phyloP scores from a whole-genome alignment of 2,329 filamentous ascomycete genomes.

The Exserohilum rostratum region DNA sequence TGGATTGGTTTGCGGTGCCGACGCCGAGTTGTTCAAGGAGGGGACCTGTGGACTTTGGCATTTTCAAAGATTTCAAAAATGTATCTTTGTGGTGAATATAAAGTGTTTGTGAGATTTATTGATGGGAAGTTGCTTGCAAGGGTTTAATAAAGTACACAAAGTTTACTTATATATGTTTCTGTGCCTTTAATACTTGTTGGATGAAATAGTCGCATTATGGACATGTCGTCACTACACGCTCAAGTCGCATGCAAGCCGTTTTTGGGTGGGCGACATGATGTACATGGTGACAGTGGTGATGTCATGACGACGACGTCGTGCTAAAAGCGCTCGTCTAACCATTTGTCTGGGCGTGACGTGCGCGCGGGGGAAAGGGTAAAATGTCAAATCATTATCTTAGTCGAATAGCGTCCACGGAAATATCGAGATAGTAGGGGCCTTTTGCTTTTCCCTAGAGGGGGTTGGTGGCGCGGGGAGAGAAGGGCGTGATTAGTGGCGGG shows the following conservation, averaged over 20 bases:
- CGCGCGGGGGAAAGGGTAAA: no score
- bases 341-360: no score
- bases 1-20: slow-evolving; percentile 15
- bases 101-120: not conserved
- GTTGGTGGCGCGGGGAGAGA: no score
- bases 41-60: slow-evolving; percentile 34
- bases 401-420: no score
- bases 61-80: no score
- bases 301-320: slow-evolving; percentile 30
- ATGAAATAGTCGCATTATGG: slow-evolving; percentile 10
- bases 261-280: not conserved
- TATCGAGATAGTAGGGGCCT: no score
- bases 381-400: no score
- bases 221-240: slow-evolving; percentile 1
- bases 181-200: slow-evolving; percentile 5
- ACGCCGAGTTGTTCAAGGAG: slow-evolving; percentile 27
- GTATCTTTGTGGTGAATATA: not conserved
- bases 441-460: no score
- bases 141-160: not conserved
- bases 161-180: not conserved
- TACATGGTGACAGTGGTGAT: slow-evolving; percentile 16
- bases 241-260: no score
- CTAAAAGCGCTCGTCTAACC: no score
- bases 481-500: no score
- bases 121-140: not conserved